These are phyloP conservation scores for Anisodus tanguticus DNA, from an alignment of 257 asterid species.

Conservation along the genomic window DNA sequence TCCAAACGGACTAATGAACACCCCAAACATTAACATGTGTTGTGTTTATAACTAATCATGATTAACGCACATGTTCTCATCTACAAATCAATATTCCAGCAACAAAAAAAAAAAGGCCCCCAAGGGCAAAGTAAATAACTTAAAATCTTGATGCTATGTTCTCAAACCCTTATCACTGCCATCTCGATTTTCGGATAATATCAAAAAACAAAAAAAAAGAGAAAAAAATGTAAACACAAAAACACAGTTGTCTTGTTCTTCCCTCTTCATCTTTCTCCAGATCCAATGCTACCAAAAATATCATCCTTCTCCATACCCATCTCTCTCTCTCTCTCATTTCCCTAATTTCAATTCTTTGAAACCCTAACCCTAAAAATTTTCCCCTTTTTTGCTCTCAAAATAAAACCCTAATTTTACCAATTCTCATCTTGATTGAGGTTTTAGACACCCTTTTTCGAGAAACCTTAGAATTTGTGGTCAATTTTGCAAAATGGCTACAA, in stretches of 20 bases:
- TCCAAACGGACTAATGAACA: too few relatives aligned
- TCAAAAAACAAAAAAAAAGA: too few relatives aligned
- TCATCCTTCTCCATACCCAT: constrained; percentile 3
- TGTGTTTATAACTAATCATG: too few relatives aligned
- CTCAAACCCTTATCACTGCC: too few relatives aligned
- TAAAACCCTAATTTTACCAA: neutral
- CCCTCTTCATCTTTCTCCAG: constrained; percentile 33
- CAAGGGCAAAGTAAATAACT: too few relatives aligned
- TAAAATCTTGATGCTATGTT: too few relatives aligned
- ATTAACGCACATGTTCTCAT: too few relatives aligned
- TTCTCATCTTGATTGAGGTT: neutral
- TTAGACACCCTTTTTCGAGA: too few relatives aligned
- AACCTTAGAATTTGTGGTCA: constrained; percentile 3
- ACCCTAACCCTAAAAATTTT: neutral
- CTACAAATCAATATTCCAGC: too few relatives aligned
- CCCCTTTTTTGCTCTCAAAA: neutral
- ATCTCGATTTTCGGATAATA: too few relatives aligned
- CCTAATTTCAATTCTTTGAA: constrained; percentile 25
- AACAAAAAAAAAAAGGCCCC: too few relatives aligned
- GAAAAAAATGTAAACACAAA: neutral
- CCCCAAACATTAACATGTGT: too few relatives aligned
- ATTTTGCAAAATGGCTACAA: constrained; percentile 60
- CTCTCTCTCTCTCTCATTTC: neutral
- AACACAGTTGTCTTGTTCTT: constrained; percentile 33
- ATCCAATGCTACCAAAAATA: constrained; percentile 41